These are phyloP conservation scores for Aspergillus versicolor DNA, from an alignment of 2,329 filamentous ascomycete species.

Conservation along the genomic window DNA sequence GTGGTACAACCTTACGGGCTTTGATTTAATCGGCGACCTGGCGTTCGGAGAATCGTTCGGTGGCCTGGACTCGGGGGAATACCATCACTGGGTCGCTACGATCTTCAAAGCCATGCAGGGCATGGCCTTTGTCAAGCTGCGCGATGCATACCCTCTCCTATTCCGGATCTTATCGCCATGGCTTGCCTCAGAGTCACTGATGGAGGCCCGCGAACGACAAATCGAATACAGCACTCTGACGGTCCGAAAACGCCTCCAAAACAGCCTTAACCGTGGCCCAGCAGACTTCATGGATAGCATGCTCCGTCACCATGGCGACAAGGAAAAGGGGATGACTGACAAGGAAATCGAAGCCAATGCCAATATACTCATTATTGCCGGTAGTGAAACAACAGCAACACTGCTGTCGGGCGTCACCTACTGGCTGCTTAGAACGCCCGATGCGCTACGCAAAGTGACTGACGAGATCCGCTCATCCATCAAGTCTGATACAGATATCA, in stretches of 20 bases:
- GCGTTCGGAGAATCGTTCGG: slow-evolving; percentile 15
- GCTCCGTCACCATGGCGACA: slow-evolving; percentile 7
- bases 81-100: slow-evolving; percentile 9
- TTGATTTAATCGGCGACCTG: slow-evolving; percentile 18
- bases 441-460: slow-evolving; percentile 37
- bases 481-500: slow-evolving; percentile 14
- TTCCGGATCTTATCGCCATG: too few relatives aligned
- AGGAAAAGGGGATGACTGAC: slow-evolving; percentile 2
- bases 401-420: slow-evolving; percentile 44
- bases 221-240: too few relatives aligned
- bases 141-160: background rate
- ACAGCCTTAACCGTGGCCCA: background rate
- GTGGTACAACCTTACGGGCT: slow-evolving; percentile 15
- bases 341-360: slow-evolving; percentile 17
- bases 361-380: slow-evolving; percentile 41
- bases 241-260: too few relatives aligned
- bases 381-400: slow-evolving; percentile 54
- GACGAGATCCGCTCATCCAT: slow-evolving; percentile 40
- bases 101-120: slow-evolving; percentile 8
- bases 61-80: slow-evolving; percentile 5
- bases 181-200: too few relatives aligned
- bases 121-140: background rate
- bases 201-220: too few relatives aligned
- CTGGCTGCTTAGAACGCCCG: slow-evolving; percentile 41
- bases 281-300: slow-evolving; percentile 14